Base-by-base conservation (phyloP, 345 rosid species). In the Ceriops tagal region DNA sequence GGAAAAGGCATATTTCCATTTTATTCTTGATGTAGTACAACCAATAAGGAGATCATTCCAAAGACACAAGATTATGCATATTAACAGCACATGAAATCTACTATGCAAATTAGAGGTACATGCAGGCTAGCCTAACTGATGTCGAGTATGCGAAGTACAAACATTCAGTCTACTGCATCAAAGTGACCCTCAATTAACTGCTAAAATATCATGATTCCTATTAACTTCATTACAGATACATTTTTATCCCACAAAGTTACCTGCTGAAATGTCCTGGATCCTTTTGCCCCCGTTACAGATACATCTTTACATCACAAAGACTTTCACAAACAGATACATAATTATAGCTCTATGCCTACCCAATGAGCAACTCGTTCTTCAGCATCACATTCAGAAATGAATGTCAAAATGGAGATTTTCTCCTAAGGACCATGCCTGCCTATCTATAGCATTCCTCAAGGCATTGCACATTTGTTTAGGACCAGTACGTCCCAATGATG, bases 181-280 rank as follows among this genome's bases (percentile, higher is more conserved):
- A 56, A 46, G 21, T 21, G 21, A 6, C 13, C 51, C 16, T 30
- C 30, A 55, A 7, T 64, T 62, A 26, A 8, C 31, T 27, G 49
- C 49, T 43, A 43, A 43, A 43, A 43, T 52, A 16, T 37, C 61
- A 30, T 3, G n/a, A 65, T 26, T 53, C 51, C 32, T 16, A 34
- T 11, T 19, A 28, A 1, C 21, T 63, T 56, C 30, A 71, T 71
- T 53, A 71, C 10, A 46, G 30, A 62, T 15, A 18, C 57, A 56
- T 71, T n/a, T 20, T 62, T 26, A 35, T 5, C 31, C 39, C 51
- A 39, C 53, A 0, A 21, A 39, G 15, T 64, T 53, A 20, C 15
- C 49, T 43, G 18, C 19, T 43, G 18, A 15, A 43, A 11, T 43
- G 3, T 13, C 49, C 49, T 43, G 49, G 49, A 43, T 43, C 49